phyloP scores from a whole-genome alignment of 2,329 filamentous ascomycete genomes.

The Fusarium stilboides region DNA sequence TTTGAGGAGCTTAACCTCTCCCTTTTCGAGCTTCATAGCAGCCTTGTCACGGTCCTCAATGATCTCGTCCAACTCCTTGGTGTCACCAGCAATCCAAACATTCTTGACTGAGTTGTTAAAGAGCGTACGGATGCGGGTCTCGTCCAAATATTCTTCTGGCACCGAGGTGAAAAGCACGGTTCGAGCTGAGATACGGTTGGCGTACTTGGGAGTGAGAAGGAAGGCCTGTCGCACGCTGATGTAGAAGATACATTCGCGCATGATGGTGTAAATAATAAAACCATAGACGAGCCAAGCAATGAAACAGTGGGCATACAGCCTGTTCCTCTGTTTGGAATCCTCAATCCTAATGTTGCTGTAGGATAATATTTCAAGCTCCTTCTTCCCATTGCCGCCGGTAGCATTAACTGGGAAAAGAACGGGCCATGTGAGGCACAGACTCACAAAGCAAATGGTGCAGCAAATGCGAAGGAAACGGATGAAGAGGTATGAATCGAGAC shows the following conservation, averaged over 20 bases:
- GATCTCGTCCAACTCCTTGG: constrained; percentile 80
- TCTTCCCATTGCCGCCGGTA: constrained; percentile 77
- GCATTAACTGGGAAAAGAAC: constrained; percentile 87
- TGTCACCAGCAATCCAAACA: constrained; percentile 86
- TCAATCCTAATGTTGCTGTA: constrained; percentile 63
- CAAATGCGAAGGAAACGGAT: constrained; percentile 87
- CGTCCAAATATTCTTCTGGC: constrained; percentile 81
- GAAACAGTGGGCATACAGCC: constrained; percentile 85
- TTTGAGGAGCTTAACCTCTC: constrained; percentile 86
- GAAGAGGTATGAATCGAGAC: constrained; percentile 90
- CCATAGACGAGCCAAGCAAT: constrained; percentile 87
- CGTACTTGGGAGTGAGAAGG: constrained; percentile 86
- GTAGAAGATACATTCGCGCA: constrained; percentile 91
- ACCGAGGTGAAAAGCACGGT: constrained; percentile 95
- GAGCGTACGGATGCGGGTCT: constrained; percentile 79
- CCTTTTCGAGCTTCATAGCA: constrained; percentile 84
- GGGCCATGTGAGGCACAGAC: constrained; percentile 86
- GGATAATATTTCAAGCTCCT: constrained; percentile 71
- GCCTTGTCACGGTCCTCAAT: constrained; percentile 82
- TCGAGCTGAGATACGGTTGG: constrained; percentile 87
- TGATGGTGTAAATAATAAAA: constrained; percentile 91
- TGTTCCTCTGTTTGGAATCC: constrained; percentile 66
- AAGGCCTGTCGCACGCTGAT: constrained; percentile 96
- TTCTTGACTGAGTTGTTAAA: constrained; percentile 86
- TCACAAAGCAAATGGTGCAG: constrained; percentile 84